Conservation (phyloP, 1,139 yeast species). For the Suhomyces chickasaworum region DNA sequence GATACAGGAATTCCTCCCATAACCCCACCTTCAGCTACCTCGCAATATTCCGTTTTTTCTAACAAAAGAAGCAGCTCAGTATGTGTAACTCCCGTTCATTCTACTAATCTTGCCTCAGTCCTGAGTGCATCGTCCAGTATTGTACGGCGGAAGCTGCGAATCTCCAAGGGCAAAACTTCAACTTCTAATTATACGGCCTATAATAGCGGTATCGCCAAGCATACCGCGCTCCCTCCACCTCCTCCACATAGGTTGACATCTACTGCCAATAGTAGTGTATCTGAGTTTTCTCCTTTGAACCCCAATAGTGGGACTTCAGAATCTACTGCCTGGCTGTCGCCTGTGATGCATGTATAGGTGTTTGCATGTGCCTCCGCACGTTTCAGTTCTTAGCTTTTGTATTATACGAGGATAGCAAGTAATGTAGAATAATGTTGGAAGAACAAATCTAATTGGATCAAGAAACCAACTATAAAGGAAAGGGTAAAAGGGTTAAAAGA, state of each 20-base stretch:
- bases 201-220: conserved; percentile 9
- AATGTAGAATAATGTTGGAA: neutral
- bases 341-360: conserved; percentile 18
- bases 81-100: conserved; percentile 34
- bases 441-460: too few species aligned
- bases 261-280: conserved; percentile 14
- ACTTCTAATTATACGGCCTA: conserved; percentile 7
- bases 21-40: conserved; percentile 47
- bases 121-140: conserved; percentile 13
- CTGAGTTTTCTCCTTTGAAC: conserved; percentile 18
- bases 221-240: conserved; percentile 12
- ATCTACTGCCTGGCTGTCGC: conserved; percentile 20
- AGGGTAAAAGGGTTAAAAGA: too few species aligned
- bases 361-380: conserved; percentile 11
- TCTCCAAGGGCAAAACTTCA: conserved; percentile 16
- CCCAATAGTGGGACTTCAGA: conserved; percentile 16
- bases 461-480: too few species aligned
- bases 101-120: conserved; percentile 8
- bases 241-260: conserved; percentile 13
- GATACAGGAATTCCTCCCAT: conserved; percentile 28
- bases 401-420: conserved; percentile 6
- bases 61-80: conserved; percentile 29
- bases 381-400: conserved; percentile 9
- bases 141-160: conserved; percentile 17
- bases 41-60: conserved; percentile 44